phyloP scores from a whole-genome alignment of 2,329 filamentous ascomycete genomes.

The Penicillium paneum region DNA sequence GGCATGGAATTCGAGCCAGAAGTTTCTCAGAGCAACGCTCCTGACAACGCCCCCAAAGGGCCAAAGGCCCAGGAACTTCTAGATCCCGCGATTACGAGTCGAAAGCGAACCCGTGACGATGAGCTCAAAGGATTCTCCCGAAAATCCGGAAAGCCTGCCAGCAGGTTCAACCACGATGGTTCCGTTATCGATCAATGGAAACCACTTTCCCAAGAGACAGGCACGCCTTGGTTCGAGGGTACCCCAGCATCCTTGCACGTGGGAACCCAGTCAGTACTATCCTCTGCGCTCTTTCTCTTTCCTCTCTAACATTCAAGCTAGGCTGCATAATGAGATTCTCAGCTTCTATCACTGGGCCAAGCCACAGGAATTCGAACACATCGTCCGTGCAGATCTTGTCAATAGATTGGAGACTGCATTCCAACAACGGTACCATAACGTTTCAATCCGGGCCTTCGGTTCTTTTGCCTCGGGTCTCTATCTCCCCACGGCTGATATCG shows the following conservation, averaged over 20 bases:
- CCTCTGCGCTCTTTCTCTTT: background rate
- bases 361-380: conserved; percentile 72
- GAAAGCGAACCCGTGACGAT: conserved; percentile 73
- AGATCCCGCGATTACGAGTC: conserved; percentile 56
- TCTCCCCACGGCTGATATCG: conserved; percentile 83
- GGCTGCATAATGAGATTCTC: conserved; percentile 83
- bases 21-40: conserved; percentile 19
- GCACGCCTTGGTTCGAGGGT: conserved; percentile 60
- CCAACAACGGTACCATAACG: conserved; percentile 55
- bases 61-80: conserved; percentile 32
- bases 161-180: conserved; percentile 51
- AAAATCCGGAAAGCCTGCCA: conserved; percentile 52
- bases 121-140: conserved; percentile 60
- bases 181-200: conserved; percentile 55
- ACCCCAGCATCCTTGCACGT: conserved; percentile 33
- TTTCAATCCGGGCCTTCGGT: conserved; percentile 74
- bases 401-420: conserved; percentile 63
- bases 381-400: conserved; percentile 70
- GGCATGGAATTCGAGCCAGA: conserved; percentile 54
- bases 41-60: conserved; percentile 38
- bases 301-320: conserved; percentile 32
- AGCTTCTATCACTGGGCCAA: conserved; percentile 85
- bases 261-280: conserved; percentile 31
- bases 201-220: conserved; percentile 38
- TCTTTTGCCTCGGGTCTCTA: conserved; percentile 85